Conservation (phyloP, 805 yeast species). For the Candida sanyiensis region DNA sequence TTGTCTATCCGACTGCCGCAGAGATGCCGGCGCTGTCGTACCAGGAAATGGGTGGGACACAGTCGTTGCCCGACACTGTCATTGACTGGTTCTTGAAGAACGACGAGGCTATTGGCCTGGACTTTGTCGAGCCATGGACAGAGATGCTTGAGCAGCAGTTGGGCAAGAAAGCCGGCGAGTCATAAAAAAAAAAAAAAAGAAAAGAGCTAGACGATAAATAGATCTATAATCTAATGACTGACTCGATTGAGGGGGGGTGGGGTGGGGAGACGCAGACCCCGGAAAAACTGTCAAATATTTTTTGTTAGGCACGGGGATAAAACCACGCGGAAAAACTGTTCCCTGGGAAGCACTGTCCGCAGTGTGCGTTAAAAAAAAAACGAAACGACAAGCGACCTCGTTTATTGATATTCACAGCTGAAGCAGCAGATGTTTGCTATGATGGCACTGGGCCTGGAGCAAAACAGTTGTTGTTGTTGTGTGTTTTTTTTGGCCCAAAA, state of each 20-base stretch:
- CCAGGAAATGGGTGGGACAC: constrained; percentile 19
- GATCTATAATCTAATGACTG: too few relatives aligned
- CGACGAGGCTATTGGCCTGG: constrained; percentile 47
- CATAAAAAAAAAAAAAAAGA: too few relatives aligned
- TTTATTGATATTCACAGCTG: not conserved
- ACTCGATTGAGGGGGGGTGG: too few relatives aligned
- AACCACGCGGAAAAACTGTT: constrained; percentile 13
- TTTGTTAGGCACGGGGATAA: too few relatives aligned
- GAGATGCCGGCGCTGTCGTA: constrained; percentile 22
- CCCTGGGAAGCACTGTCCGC: constrained; percentile 1
- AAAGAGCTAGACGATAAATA: too few relatives aligned
- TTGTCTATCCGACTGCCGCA: constrained; percentile 1
- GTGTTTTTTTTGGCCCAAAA: too few relatives aligned
- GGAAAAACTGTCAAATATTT: constrained; percentile 21
- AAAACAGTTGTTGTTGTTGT: too few relatives aligned
- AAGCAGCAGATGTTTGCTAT: too few relatives aligned
- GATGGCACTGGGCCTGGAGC: too few relatives aligned
- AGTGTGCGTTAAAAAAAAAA: too few relatives aligned
- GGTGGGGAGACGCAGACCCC: too few relatives aligned
- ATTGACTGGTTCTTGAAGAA: constrained; percentile 45
- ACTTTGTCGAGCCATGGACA: constrained; percentile 73
- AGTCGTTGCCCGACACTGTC: constrained; percentile 30
- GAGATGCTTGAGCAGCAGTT: constrained; percentile 68
- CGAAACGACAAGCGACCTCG: too few relatives aligned
- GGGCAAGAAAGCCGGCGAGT: constrained; percentile 16